Evolutionary conservation across 306 rosid species (phyloP).

Genomic region (Rosa lucieae): DNA sequence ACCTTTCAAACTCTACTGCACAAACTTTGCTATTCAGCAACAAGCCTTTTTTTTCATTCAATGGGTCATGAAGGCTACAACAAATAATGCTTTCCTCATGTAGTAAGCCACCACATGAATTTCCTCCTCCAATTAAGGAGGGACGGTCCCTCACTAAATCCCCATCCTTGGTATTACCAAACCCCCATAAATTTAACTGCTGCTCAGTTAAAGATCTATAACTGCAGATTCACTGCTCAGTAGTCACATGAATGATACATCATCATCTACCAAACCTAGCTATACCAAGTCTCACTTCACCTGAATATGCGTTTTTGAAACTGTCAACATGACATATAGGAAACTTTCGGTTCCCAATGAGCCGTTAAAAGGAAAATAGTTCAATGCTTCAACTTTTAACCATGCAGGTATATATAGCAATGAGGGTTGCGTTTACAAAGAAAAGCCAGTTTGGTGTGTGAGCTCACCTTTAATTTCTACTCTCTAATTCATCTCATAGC

Average conservation of each 20-base stretch:
- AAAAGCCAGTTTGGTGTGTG: neutral
- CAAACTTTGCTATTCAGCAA: neutral
- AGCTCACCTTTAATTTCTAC: neutral
- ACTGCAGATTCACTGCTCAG: constrained; percentile 9
- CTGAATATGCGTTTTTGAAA: neutral
- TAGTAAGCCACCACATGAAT: neutral
- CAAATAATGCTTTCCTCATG: neutral
- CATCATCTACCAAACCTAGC: neutral
- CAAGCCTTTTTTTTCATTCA: neutral
- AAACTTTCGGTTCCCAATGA: neutral
- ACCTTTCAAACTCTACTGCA: neutral
- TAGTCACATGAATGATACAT: constrained; percentile 21
- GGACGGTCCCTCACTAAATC: neutral
- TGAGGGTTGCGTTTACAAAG: neutral
- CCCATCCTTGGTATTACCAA: constrained; percentile 15
- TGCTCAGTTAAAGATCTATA: constrained; percentile 4
- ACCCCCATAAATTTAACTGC: constrained; percentile 6
- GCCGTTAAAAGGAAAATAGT: neutral
- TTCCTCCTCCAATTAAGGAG: neutral
- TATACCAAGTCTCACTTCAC: neutral
- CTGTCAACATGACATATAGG: neutral
- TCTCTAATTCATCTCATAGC: neutral
- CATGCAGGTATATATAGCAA: neutral
- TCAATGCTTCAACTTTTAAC: neutral
- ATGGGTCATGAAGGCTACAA: neutral